Conservation (phyloP, 2,329 filamentous ascomycete genomes). For the Nothophaeocryptopus gaeumannii region DNA sequence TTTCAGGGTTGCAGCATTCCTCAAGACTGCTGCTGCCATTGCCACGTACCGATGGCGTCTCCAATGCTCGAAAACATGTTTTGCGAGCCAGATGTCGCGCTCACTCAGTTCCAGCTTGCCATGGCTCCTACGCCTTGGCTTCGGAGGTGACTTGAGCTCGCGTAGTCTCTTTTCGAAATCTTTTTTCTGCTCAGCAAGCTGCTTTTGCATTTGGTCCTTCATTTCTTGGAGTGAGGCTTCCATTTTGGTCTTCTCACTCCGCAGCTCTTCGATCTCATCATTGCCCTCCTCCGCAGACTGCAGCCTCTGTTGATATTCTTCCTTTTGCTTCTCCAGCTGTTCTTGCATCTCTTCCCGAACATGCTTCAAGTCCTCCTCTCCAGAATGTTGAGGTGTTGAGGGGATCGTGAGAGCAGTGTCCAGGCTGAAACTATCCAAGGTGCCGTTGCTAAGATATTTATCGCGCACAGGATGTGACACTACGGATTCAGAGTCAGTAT, state of each 20-base stretch:
- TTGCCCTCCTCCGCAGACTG: slow-evolving; percentile 71
- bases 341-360: slow-evolving; percentile 79
- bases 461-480: slow-evolving; percentile 74
- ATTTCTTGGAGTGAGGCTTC: slow-evolving; percentile 73
- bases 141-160: slow-evolving; percentile 55
- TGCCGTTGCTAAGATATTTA: slow-evolving; percentile 89
- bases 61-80: slow-evolving; percentile 70
- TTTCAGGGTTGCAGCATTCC: slow-evolving; percentile 83
- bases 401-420: slow-evolving; percentile 94
- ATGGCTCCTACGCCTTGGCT: slow-evolving; percentile 22
- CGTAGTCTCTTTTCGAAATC: slow-evolving; percentile 82
- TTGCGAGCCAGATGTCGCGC: slow-evolving; percentile 69
- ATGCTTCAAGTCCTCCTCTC: slow-evolving; percentile 71
- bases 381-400: slow-evolving; percentile 81
- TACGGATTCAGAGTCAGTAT: slow-evolving; percentile 83
- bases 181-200: slow-evolving; percentile 78
- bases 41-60: slow-evolving; percentile 79
- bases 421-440: slow-evolving; percentile 91
- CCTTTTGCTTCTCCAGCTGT: slow-evolving; percentile 79
- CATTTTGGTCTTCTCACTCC: slow-evolving; percentile 79
- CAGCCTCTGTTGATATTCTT: slow-evolving; percentile 75
- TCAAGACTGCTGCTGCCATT: slow-evolving; percentile 88
- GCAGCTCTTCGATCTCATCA: slow-evolving; percentile 78
- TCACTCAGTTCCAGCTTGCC: slow-evolving; percentile 63
- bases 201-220: slow-evolving; percentile 84